Evolutionary conservation across 176 grass and related monocot genomes (phyloP), one percentile per base, ranked within the genome.

Genomic region (Puya raimondii): DNA sequence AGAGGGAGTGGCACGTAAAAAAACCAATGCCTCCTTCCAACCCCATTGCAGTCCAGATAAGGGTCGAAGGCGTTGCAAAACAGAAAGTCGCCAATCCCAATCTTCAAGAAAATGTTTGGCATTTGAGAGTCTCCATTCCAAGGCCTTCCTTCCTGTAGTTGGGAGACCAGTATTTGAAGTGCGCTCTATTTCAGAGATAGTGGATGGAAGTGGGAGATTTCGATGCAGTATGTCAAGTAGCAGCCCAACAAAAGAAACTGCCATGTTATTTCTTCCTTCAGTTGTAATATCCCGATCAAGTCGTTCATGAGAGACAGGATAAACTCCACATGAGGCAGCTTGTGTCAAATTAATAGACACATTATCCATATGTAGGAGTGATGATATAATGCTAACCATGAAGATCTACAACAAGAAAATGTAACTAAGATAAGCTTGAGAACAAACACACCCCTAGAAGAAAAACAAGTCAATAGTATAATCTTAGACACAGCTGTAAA

Each of bases 21-120:
- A 81, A 81, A 90, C 93, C 68, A 97, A 82, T 73, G 89, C 93
- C 81, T 97, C 93, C 75, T 92, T 92, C 93, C 89, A 97, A 85
- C 79, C 84, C 92, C 88, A 96, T 69, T 87, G 81, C 57, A 69
- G 63, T 71, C 72, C 84, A 83, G 86, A 85, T 67, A 85, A 63
- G 68, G 89, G 93, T 77, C 77, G 89, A 75, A 97, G 80, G 47
- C 79, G 84, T 61, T 90, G 76, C 71, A 92, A 79, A 81, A 97
- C 74, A 81, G 93, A 92, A 72, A 97, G 76, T 65, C 84, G 84
- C 93, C 93, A 97, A 54, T 88, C 86, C 63, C 91, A 87, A 65
- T 92, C 89, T 73, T 89, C 88, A 61, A 96, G 81, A 47, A 79
- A 74, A 83, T 81, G 77, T 79, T 72, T 83, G 64, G 84, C 74